These are phyloP conservation scores for Spongospora subterranea DNA, from an alignment of 208 protist species.

Conservation along the genomic window DNA sequence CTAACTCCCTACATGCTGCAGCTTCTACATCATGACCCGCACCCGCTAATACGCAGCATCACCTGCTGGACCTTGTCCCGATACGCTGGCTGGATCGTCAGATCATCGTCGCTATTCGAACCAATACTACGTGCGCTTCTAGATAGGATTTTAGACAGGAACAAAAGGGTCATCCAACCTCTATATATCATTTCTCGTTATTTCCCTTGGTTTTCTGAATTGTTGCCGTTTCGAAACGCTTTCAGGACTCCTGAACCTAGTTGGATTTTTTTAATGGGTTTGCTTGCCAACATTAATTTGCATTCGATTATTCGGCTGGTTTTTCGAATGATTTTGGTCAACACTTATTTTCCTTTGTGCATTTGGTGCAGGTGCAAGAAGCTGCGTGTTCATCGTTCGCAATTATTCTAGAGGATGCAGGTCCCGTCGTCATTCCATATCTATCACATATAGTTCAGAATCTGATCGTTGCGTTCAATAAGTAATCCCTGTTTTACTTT, in stretches of 20 bases:
- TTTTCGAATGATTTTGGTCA: no score
- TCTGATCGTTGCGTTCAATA: constrained; percentile 75
- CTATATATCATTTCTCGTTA: neutral
- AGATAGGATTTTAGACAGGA: constrained; percentile 76
- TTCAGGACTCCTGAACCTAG: no score
- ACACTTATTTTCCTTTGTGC: no score
- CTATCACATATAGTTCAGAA: constrained; percentile 72
- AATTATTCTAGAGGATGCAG: constrained; percentile 77
- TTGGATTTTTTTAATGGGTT: no score
- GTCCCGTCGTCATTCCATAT: constrained; percentile 61
- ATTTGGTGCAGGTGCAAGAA: constrained; percentile 72
- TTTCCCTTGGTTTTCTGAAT: neutral
- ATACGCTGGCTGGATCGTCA: constrained; percentile 76
- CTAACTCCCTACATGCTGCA: constrained; percentile 78
- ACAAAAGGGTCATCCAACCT: constrained; percentile 76
- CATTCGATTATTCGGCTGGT: no score
- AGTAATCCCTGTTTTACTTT: constrained; percentile 66
- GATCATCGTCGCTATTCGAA: constrained; percentile 45
- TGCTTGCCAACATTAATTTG: neutral
- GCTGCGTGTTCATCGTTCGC: constrained; percentile 80
- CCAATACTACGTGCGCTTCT: constrained; percentile 73
- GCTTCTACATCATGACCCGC: constrained; percentile 64
- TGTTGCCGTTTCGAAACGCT: no score
- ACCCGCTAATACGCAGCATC: constrained; percentile 86
- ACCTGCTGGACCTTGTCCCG: constrained; percentile 85